Percentiles rank a stretch among this genome's conserved stretches.
phyloP scores from a whole-genome alignment of 352 stramenopile genomes.

The Phytophthora palmivora region DNA sequence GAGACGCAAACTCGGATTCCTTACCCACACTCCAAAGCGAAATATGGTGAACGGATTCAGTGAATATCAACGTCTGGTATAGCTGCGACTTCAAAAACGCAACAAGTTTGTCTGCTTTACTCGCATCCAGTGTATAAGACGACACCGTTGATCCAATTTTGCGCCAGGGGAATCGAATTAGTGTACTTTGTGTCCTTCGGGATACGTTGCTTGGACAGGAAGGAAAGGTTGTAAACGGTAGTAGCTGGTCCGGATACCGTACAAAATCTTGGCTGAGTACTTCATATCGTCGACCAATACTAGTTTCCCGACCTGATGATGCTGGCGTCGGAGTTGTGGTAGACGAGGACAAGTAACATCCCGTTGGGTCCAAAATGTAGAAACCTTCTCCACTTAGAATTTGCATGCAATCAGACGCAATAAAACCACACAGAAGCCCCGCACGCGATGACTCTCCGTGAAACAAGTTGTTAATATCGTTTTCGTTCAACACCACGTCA shows the following conservation, averaged over 20 bases:
- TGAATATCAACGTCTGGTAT: slow-evolving; percentile 73
- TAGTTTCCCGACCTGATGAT: slow-evolving; percentile 16
- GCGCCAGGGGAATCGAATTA: slow-evolving; percentile 79
- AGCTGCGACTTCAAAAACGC: slow-evolving; percentile 53
- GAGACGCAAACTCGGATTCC: slow-evolving; percentile 65
- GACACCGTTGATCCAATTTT: slow-evolving; percentile 52
- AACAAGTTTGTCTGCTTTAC: slow-evolving; percentile 43
- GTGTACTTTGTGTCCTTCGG: slow-evolving; percentile 54
- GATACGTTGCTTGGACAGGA: slow-evolving; percentile 64
- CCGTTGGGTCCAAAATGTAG: slow-evolving; percentile 79
- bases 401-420: slow-evolving; percentile 79
- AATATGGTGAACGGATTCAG: slow-evolving; percentile 63
- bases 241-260: slow-evolving; percentile 74
- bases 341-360: slow-evolving; percentile 49
- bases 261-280: slow-evolving; percentile 65
- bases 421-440: slow-evolving; percentile 68
- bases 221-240: slow-evolving; percentile 75
- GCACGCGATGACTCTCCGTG: slow-evolving; percentile 54
- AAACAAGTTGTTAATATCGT: slow-evolving; percentile 65
- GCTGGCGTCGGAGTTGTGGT: slow-evolving; percentile 6
- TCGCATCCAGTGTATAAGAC: slow-evolving; percentile 39
- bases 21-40: slow-evolving; percentile 74
- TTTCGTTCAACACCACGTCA: slow-evolving; percentile 51
- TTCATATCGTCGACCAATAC: slow-evolving; percentile 64
- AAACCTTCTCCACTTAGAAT: slow-evolving; percentile 79